Base-by-base conservation (phyloP, 2,329 filamentous ascomycete species). In the Alternaria sp. region DNA sequence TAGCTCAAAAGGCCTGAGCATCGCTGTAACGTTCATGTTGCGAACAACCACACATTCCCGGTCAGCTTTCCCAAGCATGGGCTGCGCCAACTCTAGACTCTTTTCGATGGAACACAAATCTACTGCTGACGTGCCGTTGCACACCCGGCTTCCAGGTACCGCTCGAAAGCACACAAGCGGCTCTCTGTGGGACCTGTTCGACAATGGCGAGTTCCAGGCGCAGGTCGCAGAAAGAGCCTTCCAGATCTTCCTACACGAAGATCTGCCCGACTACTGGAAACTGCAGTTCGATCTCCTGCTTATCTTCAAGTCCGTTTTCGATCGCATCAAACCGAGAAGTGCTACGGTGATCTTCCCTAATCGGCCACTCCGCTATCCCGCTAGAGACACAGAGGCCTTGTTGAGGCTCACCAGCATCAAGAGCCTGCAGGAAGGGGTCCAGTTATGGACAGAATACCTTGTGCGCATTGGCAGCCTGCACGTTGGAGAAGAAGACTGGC, bases 301-400 rank as follows among this genome's bases (percentile, higher is more conserved):
- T 45, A 36, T 22, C 28, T 45, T 61, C 3, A 61, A 61, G 25
- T 57, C 27, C 10, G 14, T 61, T 5, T 54, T 61, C 16, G 49
- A 61, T 46, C 14, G 20, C 5, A 20, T 61, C 3, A 61, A 18
- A 9, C 53, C 36, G 3, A 57, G 41, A 44, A 22, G 44, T 38
- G 54, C 43, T n/a, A 49, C 7, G 18, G 43, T 61, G n/a, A 14
- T 61, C 4, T 57, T 61, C 27, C 59, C 43, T 18, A 61, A 57
- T 50, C 27, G 16, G 50, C 48, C 34, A 18, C 43, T 61, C 2
- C 49, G 49, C n/a, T 40, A 57, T 34, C 48, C 36, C 2, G 44
- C 40, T 5, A 5, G 41, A 45, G 59, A 61, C 27, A 50, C 20
- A 3, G 10, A 53, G 18, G 54, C 30, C 2, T 34, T 61, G 4